A percentile compares a stretch with the other conserved stretches of the same genome.
Conservation (phyloP, 345 rosid genomes). For the Tarenaya hassleriana region DNA sequence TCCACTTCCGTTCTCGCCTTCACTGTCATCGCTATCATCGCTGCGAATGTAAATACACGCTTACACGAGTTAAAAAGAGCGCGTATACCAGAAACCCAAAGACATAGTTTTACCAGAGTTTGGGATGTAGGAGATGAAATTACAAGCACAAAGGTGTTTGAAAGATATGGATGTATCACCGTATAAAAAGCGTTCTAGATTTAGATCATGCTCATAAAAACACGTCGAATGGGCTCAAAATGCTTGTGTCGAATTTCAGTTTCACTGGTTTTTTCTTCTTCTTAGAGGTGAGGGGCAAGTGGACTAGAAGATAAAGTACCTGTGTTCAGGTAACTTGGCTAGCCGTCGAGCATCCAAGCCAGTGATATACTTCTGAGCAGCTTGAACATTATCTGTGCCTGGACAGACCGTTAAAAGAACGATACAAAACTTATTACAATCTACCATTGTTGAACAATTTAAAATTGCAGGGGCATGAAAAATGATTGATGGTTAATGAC, state of each 20-base stretch:
- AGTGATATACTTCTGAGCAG: constrained; percentile 86
- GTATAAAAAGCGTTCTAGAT: no score
- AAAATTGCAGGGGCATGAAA: not conserved
- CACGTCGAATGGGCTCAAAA: no score
- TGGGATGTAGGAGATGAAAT: not conserved
- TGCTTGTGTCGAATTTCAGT: no score
- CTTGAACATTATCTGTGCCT: constrained; percentile 75
- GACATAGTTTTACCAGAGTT: not conserved
- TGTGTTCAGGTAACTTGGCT: constrained; percentile 62
- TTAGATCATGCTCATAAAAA: no score
- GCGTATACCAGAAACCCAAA: constrained; percentile 4
- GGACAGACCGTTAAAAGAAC: constrained; percentile 17
- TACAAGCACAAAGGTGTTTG: no score
- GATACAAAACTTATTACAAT: not conserved
- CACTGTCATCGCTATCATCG: constrained; percentile 68
- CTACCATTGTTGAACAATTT: not conserved
- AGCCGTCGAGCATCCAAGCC: constrained; percentile 94
- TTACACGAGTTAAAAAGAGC: not conserved
- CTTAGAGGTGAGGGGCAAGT: no score
- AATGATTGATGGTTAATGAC: no score
- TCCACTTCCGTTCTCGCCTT: constrained; percentile 48
- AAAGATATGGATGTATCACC: no score
- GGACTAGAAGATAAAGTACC: constrained; percentile 41
- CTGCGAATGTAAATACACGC: constrained; percentile 37
- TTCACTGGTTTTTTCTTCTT: no score